phyloP scores from a whole-genome alignment of 768 basidiomycete species.

The Agaricus bisporus region DNA sequence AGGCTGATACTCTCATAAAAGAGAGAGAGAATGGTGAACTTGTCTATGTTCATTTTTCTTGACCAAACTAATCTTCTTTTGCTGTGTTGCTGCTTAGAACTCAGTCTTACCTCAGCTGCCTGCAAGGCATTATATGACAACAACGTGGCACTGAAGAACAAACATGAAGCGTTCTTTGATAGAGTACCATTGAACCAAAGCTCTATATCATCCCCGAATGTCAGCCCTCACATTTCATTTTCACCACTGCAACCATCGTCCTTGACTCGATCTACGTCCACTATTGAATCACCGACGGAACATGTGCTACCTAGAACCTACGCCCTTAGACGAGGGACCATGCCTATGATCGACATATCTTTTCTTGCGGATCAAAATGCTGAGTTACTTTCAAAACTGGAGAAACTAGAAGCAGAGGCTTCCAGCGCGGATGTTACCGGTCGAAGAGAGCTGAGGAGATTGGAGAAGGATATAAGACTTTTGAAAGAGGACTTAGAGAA shows the following conservation, averaged over 20 bases:
- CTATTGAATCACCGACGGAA: constrained; percentile 11
- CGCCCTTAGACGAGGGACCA: constrained; percentile 40
- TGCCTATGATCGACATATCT: constrained; percentile 63
- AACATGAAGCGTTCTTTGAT: constrained; percentile 66
- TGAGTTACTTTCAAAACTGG: constrained; percentile 70
- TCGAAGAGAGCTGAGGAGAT: constrained; percentile 56
- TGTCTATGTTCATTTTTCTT: neutral
- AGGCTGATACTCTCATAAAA: constrained; percentile 72
- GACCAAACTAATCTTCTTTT: constrained; percentile 5
- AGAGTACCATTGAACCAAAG: constrained; percentile 41
- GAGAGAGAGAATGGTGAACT: constrained; percentile 68
- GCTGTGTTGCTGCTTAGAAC: constrained; percentile 34
- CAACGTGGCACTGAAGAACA: constrained; percentile 61
- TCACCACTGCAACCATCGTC: constrained; percentile 1
- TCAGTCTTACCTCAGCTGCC: constrained; percentile 59
- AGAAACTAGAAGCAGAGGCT: constrained; percentile 70
- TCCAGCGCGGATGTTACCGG: constrained; percentile 59
- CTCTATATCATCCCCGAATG: constrained; percentile 31
- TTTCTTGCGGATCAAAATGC: constrained; percentile 78
- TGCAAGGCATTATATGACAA: constrained; percentile 67
- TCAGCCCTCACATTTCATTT: constrained; percentile 19
- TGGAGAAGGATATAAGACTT: constrained; percentile 77
- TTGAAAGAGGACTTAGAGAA: constrained; percentile 73
- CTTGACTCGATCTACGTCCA: constrained; percentile 12
- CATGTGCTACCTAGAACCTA: constrained; percentile 11